These are phyloP conservation scores for Cyclotella sp. DNA, from an alignment of 108 stramenopile species.

Conservation along the genomic window DNA sequence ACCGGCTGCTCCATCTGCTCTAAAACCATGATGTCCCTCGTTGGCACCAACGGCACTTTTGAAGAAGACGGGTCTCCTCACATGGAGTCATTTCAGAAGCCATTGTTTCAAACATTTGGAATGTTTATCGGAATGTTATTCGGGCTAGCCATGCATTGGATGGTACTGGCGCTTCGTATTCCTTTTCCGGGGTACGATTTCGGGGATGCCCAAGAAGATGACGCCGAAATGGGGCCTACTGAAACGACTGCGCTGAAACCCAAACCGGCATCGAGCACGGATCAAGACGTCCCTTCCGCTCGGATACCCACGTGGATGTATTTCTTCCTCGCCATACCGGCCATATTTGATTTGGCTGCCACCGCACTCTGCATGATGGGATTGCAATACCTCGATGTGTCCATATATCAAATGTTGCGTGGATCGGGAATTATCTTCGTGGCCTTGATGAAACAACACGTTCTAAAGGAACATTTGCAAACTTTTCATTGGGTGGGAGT, in stretches of 20 bases:
- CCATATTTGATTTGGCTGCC: constrained; percentile 86
- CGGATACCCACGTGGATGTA: constrained; percentile 81
- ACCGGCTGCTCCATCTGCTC: constrained; percentile 88
- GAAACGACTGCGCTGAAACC: neutral
- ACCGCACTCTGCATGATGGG: constrained; percentile 95
- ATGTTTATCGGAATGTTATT: constrained; percentile 94
- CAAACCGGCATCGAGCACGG: neutral
- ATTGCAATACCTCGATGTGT: constrained; percentile 82
- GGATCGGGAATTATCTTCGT: constrained; percentile 94
- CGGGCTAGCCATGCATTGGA: constrained; percentile 81
- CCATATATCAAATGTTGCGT: constrained; percentile 87
- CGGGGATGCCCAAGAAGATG: constrained; percentile 22
- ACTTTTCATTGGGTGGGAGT: constrained; percentile 90
- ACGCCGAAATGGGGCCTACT: constrained; percentile 3
- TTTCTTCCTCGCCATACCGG: constrained; percentile 83
- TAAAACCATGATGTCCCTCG: constrained; percentile 87
- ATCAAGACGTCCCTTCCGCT: constrained; percentile 4
- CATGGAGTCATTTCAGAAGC: constrained; percentile 73
- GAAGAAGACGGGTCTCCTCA: constrained; percentile 58
- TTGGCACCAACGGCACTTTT: constrained; percentile 47
- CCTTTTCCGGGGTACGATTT: constrained; percentile 87
- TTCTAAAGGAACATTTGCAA: constrained; percentile 71
- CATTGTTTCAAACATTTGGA: constrained; percentile 85
- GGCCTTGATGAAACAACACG: constrained; percentile 90
- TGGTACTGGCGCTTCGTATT: constrained; percentile 69